Evolutionary conservation across 139 green algal genomes (phyloP).

Genomic region (Desmodesmus armatus): DNA sequence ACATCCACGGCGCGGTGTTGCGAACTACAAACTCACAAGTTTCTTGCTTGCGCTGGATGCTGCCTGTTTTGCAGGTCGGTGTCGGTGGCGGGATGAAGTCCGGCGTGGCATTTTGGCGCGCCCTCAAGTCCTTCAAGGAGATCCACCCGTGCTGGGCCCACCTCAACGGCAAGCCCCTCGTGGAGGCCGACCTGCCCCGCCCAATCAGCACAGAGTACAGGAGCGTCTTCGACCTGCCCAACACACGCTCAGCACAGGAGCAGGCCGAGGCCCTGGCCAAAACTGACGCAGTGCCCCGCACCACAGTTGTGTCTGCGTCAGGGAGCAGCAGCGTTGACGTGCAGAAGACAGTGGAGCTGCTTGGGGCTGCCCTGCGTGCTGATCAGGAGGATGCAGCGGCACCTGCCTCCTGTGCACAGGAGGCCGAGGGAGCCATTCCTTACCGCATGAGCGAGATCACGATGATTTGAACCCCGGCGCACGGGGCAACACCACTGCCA

Average conservation of each 20-base stretch:
- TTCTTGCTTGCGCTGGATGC: not conserved
- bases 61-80: conserved; percentile 25
- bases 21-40: not conserved
- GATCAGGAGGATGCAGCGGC: too few relatives aligned
- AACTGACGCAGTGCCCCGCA: not conserved
- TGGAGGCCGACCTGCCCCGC: conserved; percentile 43
- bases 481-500: too few relatives aligned
- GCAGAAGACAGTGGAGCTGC: too few relatives aligned
- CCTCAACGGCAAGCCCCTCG: conserved; percentile 7
- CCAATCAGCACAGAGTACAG: conserved; percentile 45
- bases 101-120: conserved; percentile 51
- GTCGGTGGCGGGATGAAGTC: conserved; percentile 57
- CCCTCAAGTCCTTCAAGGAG: conserved; percentile 56
- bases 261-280: not conserved
- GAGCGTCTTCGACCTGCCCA: conserved; percentile 44
- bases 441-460: too few relatives aligned
- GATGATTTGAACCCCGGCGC: too few relatives aligned
- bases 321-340: too few relatives aligned
- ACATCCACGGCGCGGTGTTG: too few relatives aligned
- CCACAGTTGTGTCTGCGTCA: too few relatives aligned
- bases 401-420: too few relatives aligned
- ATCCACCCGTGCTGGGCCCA: conserved; percentile 63
- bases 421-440: too few relatives aligned
- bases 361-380: too few relatives aligned
- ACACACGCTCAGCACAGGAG: conserved; percentile 8